Base-by-base conservation (phyloP, 768 basidiomycete species). In the Phlegmacium glaucopus region DNA sequence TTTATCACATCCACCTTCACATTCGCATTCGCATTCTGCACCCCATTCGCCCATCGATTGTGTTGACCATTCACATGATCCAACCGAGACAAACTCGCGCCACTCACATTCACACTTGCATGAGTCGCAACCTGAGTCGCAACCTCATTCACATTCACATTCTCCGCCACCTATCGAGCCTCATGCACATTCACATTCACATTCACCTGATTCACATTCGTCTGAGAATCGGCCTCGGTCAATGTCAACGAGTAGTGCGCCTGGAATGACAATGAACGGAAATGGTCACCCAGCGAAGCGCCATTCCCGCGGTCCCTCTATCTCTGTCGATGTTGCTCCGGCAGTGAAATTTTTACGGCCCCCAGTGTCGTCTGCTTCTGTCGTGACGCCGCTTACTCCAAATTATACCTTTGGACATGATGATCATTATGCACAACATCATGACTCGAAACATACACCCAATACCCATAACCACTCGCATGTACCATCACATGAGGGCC, bases 401-500 rank as follows among this genome's bases (percentile, higher is more conserved):
- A 79, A 59, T 53, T 87, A 90, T 64, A 75, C 71, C 32, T 73
- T 76, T 47, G 69, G 66, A 13, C 66, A 78, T 53, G 75, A 83
- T 49, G 66, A 72, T 35, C 81, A 84, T 64, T 74, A 70, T 47
- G 65, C 65, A 13, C 64, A 69, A 39, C 72, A 76, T 50, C 75
- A 78, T 50, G 65, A 83, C 52, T 47, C 54, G 36, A 50, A 54
- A 13, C 57, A 51, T 48, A 48, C 43, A 15, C 68, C 75, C 39
- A 80, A 83, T 62, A 64, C 68, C 3, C 82, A 79, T 40, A 48
- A 48, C 13, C 58, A 52, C 12, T 47, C 45, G 29, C 61, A 62
- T 45, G 44, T 47, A 27, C 75, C 74, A 26, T 66, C 71, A 9
- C 87, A 85, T 55, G 87, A 93, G 64, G 87, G 90, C 1, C 93